A percentile compares a stretch with the other conserved stretches of the same genome.
These are phyloP conservation scores for Fusarium sp. DNA, from an alignment of 2,329 filamentous ascomycete genomes.

Conservation along the genomic window DNA sequence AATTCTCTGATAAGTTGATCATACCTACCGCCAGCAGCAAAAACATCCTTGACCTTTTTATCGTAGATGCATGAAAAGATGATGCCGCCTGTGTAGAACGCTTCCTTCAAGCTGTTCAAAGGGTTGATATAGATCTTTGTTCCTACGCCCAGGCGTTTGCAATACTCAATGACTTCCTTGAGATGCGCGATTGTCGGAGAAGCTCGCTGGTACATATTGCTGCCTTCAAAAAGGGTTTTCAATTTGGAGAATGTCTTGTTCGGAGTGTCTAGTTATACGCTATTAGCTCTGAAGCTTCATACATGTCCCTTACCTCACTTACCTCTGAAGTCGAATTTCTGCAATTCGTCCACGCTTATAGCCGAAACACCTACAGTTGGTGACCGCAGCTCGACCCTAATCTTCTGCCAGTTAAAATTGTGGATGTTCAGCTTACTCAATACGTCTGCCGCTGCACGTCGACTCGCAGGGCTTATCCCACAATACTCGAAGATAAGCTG, in stretches of 20 bases:
- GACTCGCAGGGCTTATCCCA: slow-evolving; percentile 75
- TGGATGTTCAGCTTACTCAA: slow-evolving; percentile 89
- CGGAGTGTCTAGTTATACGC: slow-evolving; percentile 59
- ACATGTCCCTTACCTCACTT: slow-evolving; percentile 37
- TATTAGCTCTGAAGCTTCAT: slow-evolving; percentile 30
- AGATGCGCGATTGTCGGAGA: slow-evolving; percentile 83
- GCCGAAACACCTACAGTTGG: slow-evolving; percentile 83
- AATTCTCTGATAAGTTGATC: slow-evolving; percentile 89
- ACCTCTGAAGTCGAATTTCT: slow-evolving; percentile 91
- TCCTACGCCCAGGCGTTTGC: slow-evolving; percentile 77
- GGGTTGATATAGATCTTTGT: slow-evolving; percentile 87
- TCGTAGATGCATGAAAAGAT: slow-evolving; percentile 94
- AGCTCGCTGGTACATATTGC: slow-evolving; percentile 77
- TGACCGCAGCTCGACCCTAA: slow-evolving; percentile 84
- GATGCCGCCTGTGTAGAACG: slow-evolving; percentile 86
- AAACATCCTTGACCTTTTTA: slow-evolving; percentile 82
- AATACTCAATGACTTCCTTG: slow-evolving; percentile 79
- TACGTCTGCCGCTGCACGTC: slow-evolving; percentile 80
- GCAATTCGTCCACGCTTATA: slow-evolving; percentile 89
- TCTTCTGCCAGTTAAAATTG: slow-evolving; percentile 83
- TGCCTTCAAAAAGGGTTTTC: slow-evolving; percentile 69
- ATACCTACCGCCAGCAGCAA: slow-evolving; percentile 93
- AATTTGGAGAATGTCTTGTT: slow-evolving; percentile 67
- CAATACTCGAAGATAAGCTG: slow-evolving; percentile 92
- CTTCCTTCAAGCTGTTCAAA: slow-evolving; percentile 88